These are phyloP conservation scores for Globisporangium solare DNA, from an alignment of 352 stramenopile species.

Conservation along the genomic window DNA sequence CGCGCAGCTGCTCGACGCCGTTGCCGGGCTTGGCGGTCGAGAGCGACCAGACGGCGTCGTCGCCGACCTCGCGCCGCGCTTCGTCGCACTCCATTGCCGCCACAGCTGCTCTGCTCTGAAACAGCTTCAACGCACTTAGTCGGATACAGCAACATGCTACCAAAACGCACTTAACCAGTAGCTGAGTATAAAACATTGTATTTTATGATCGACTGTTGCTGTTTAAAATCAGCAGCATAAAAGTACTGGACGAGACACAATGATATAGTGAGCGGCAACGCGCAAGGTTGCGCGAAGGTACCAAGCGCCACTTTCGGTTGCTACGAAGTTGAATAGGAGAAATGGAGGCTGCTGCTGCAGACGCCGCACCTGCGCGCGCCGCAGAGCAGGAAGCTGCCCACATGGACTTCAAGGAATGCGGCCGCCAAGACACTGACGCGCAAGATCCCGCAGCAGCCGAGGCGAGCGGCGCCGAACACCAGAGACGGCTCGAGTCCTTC, in stretches of 20 bases:
- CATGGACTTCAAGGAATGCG: no score
- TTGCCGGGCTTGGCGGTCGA: slow-evolving; percentile 97
- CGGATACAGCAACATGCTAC: no score
- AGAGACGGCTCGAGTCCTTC: slow-evolving; percentile 13
- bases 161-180: not conserved
- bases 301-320: not conserved
- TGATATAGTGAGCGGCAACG: no score
- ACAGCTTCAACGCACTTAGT: no score
- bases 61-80: slow-evolving; percentile 60
- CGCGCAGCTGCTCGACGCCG: slow-evolving; percentile 95
- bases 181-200: not conserved
- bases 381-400: no score
- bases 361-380: no score
- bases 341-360: slow-evolving; percentile 4
- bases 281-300: slow-evolving; percentile 5
- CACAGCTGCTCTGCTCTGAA: not conserved
- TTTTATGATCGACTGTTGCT: not conserved
- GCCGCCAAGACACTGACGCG: no score
- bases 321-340: slow-evolving; percentile 1
- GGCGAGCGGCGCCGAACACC: not conserved
- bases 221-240: not conserved
- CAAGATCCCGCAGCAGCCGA: no score
- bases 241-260: slow-evolving; percentile 12
- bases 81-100: slow-evolving; percentile 6
- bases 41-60: slow-evolving; percentile 93